phyloP scores from a whole-genome alignment of 2,329 filamentous ascomycete species.

The Scedosporium apiospermum region DNA sequence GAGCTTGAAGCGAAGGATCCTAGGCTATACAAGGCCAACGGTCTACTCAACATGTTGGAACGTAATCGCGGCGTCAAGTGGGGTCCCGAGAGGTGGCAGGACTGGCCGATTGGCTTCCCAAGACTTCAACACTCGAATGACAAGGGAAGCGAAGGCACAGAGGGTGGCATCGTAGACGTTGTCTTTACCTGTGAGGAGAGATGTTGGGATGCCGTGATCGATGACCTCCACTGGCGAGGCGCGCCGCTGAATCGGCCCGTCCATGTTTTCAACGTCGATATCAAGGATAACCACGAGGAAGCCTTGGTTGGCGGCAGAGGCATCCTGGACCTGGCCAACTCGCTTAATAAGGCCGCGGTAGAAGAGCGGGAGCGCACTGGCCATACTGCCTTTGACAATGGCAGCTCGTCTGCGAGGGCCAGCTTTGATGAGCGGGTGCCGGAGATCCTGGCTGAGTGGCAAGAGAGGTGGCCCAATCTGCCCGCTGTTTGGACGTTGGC shows the following conservation, averaged over 20 bases:
- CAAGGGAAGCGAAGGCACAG: constrained; percentile 69
- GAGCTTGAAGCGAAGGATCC: constrained; percentile 81
- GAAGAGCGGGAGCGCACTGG: constrained; percentile 66
- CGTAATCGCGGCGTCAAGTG: constrained; percentile 88
- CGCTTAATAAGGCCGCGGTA: constrained; percentile 68
- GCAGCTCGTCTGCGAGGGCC: constrained; percentile 54
- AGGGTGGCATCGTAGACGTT: constrained; percentile 83
- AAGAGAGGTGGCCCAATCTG: constrained; percentile 86
- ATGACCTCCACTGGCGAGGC: constrained; percentile 81
- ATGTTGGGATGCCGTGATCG: constrained; percentile 96
- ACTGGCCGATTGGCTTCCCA: constrained; percentile 85
- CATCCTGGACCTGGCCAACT: constrained; percentile 83
- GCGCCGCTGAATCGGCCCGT: constrained; percentile 84
- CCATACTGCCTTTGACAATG: constrained; percentile 57
- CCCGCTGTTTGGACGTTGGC: constrained; percentile 90
- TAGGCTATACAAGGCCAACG: constrained; percentile 81
- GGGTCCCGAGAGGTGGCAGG: constrained; percentile 95
- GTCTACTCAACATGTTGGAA: constrained; percentile 90
- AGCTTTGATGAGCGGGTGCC: constrained; percentile 91
- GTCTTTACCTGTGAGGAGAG: constrained; percentile 97
- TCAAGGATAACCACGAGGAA: constrained; percentile 97
- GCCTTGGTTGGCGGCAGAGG: constrained; percentile 82
- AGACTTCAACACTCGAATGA: constrained; percentile 67
- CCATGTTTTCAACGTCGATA: constrained; percentile 97
- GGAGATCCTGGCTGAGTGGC: constrained; percentile 85